Percentiles rank a stretch among this genome's conserved stretches.
phyloP scores from a whole-genome alignment of 2,329 filamentous ascomycete species.

The Elsinoe australis region DNA sequence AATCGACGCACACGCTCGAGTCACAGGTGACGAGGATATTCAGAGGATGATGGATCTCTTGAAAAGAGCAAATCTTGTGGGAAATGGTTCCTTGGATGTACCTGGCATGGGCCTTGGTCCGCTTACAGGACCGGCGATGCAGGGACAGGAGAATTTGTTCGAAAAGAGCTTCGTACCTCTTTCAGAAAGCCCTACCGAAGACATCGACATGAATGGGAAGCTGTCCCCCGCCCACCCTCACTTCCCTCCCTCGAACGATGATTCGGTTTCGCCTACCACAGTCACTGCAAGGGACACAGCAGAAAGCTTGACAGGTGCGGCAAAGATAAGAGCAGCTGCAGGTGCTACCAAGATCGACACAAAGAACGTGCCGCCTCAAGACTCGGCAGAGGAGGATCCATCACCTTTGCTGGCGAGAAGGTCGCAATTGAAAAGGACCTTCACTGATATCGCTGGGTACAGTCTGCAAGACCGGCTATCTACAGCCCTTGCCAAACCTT shows the following conservation, averaged over 20 bases:
- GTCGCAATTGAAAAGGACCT: conserved; percentile 64
- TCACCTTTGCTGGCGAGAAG: conserved; percentile 20
- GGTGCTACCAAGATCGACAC: conserved; percentile 9
- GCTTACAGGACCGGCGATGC: conserved; percentile 68
- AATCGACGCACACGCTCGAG: conserved; percentile 72
- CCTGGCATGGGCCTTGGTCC: conserved; percentile 48
- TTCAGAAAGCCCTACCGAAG: conserved; percentile 35
- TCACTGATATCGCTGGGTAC: conserved; percentile 71
- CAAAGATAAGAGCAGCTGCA: neutral
- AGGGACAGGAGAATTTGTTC: conserved; percentile 72
- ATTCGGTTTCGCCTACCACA: neutral
- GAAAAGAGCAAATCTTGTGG: conserved; percentile 70
- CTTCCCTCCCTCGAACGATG: neutral
- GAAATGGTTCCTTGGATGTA: conserved; percentile 53
- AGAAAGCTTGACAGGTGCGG: neutral
- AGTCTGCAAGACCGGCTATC: conserved; percentile 74
- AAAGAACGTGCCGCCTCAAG: neutral
- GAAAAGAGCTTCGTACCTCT: conserved; percentile 65
- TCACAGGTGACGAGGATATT: conserved; percentile 74
- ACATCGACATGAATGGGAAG: conserved; percentile 16
- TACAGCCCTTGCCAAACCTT: conserved; percentile 78
- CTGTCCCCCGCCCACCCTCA: neutral
- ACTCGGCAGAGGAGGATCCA: conserved; percentile 17
- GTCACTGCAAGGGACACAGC: neutral
- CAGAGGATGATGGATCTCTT: conserved; percentile 88